Base-by-base conservation (phyloP, 2,329 filamentous ascomycete genomes). In the Salinomyces thailandicus region DNA sequence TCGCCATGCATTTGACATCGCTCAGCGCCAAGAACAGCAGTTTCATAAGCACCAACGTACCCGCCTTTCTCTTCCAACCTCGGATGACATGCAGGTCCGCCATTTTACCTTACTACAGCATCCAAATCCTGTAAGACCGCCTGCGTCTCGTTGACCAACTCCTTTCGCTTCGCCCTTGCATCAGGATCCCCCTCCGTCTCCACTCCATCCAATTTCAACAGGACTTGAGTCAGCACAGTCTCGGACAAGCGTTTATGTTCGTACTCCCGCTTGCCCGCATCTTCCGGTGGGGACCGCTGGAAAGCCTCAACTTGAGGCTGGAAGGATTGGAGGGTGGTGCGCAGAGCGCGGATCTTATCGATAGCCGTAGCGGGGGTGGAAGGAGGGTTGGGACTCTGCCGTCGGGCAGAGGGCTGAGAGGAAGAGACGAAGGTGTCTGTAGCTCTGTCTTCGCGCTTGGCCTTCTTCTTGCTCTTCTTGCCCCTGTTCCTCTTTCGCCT, bases 231-330 rank as follows among this genome's bases (percentile, higher is more conserved):
- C 67, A 91, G 67, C 26, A 86, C 72, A 4, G 79, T 83, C 64
- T 91, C 84, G 3, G 75, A 78, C 13, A 91, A 59, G 54, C 73
- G 79, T 55, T 80, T 77, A 56, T 89, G 79, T 52, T 87, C 81
- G 20, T 85, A 82, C 11, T 73, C 71, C 33, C 73, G 67, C 66
- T 81, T 85, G 57, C 79, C 77, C 26, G 63, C 53, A 35, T 85
- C 80, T 3, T 60, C 55, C 0, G 84, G 83, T 8, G 84, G 79
- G 6, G 69, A 64, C 5, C 62, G 63, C 14, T 72, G 69, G 54
- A 76, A 89, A 16, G 76, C 61, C 3, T 70, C 60, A 49, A 77
- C 83, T 5, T 79, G 56, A 1, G 81, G 81, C n/a, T 79, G 59
- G 44, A 82, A 72, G 36, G 63, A 67, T 30, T 72, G 68, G 50